Base-by-base conservation (phyloP, 2,329 filamentous ascomycete species). In the Cladophialophora immunda region DNA sequence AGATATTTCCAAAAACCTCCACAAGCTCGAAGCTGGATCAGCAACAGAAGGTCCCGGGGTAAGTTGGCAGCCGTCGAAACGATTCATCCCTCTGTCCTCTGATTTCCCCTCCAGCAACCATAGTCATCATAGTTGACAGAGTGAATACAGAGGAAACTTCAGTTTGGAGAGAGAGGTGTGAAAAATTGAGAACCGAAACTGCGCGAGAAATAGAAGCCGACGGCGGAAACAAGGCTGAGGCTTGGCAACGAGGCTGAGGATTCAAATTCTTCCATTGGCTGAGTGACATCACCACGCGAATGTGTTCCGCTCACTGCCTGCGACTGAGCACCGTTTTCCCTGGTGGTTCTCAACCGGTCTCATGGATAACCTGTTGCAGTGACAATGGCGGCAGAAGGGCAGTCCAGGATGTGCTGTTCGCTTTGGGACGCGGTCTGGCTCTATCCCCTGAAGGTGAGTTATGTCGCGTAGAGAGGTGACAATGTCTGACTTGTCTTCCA, bases 141-240 rank as follows among this genome's bases (percentile, higher is more conserved):
- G 80, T 82, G 80, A 82, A 82, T 82, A 81, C 76, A 78, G 75
- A 81, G 80, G 80, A 76, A 52, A 75, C 66, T 73, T 77, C 75
- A 79, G 79, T 80, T 80, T 72, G 74, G 73, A 71, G 76, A 72
- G 77, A 75, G 71, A 75, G 76, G 70, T 75, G 76, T 72, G 72
- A 70, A 75, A 74, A 71, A 66, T 22, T 22, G 11, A 13, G 8
- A n/a, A 8, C 17, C 30, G 29, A 30, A 59, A 36, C 50, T 53
- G 22, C 58, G 19, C 45, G 9, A 50, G 32, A 61, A 54, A 61
- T 61, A 36, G 9, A 6, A 55, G 17, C 19, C 19, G 1, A 22
- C 17, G 27, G 5, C 6, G 27, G 45, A 11, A 1, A 50, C 58
- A 52, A 61, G 58, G 58, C 47, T 60, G 29, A 27, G 58, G n/a